Conservation (phyloP, 129 eudicot species). For the sunflower (Helianthus annuus) region HanXRQr2.0-SUNRISE NC_035440.2:46955031-46955530, state of each 20-base stretch:
- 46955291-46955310: constrained; percentile 39
- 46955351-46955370: constrained; percentile 30
- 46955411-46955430: constrained; percentile 38
- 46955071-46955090: constrained; percentile 55
- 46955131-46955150: constrained; percentile 36
- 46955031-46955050: constrained; percentile 2
- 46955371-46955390: constrained; percentile 30
- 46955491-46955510: constrained; percentile 42
- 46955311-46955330: constrained; percentile 44
- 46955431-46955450: constrained; percentile 34
- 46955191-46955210: constrained; percentile 65
- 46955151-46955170: constrained; percentile 48
- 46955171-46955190: constrained; percentile 57
- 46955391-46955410: constrained; percentile 37
- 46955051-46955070: constrained; percentile 35
- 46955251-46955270: constrained; percentile 39
- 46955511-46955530: constrained; percentile 46
- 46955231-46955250: constrained; percentile 15
- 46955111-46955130: constrained; percentile 40
- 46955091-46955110: constrained; percentile 60
- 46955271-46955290: constrained; percentile 37
- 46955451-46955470: constrained; percentile 36
- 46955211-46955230: constrained; percentile 38
- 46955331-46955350: constrained; percentile 38
- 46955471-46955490: constrained; percentile 46